Conservation (phyloP, 2,329 filamentous ascomycete genomes). For the Nothomitra cinnamomea region DNA sequence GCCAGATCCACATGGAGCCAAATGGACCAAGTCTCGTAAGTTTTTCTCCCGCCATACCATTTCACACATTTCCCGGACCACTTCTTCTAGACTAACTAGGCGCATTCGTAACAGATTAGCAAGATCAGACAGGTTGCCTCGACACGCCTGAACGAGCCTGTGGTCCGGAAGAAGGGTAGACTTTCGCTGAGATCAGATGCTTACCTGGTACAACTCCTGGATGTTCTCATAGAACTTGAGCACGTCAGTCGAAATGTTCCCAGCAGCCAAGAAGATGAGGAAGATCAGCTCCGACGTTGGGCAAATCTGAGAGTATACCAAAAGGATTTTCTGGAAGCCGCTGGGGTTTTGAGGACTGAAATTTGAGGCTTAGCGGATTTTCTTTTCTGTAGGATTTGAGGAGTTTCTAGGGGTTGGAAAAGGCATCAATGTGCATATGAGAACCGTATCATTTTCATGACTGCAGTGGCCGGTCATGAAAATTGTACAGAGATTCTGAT, state of each 20-base stretch:
- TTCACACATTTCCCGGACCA: slow-evolving; percentile 14
- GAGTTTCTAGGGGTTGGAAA: too few relatives aligned
- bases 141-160: slow-evolving; percentile 51
- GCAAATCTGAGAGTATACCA: slow-evolving; percentile 66
- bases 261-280: slow-evolving; percentile 41
- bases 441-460: too few relatives aligned
- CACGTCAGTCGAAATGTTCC: slow-evolving; percentile 33
- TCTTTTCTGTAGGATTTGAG: too few relatives aligned
- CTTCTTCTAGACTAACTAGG: slow-evolving; percentile 6
- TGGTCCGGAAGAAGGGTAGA: slow-evolving; percentile 30
- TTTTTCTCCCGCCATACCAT: slow-evolving; percentile 11
- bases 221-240: slow-evolving; percentile 59
- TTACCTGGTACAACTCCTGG: slow-evolving; percentile 54
- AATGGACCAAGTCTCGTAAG: slow-evolving; percentile 47
- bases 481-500: too few relatives aligned
- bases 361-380: too few relatives aligned
- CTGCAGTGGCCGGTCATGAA: too few relatives aligned
- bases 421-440: too few relatives aligned
- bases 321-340: slow-evolving; percentile 41
- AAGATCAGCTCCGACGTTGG: slow-evolving; percentile 62
- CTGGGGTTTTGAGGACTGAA: slow-evolving; percentile 28
- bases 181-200: slow-evolving; percentile 46
- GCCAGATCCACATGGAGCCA: slow-evolving; percentile 69
- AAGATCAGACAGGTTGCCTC: slow-evolving; percentile 76
- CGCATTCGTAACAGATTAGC: slow-evolving; percentile 36